Base-by-base conservation (phyloP, 352 stramenopile species). In the Pseudoperonospora humuli region DNA sequence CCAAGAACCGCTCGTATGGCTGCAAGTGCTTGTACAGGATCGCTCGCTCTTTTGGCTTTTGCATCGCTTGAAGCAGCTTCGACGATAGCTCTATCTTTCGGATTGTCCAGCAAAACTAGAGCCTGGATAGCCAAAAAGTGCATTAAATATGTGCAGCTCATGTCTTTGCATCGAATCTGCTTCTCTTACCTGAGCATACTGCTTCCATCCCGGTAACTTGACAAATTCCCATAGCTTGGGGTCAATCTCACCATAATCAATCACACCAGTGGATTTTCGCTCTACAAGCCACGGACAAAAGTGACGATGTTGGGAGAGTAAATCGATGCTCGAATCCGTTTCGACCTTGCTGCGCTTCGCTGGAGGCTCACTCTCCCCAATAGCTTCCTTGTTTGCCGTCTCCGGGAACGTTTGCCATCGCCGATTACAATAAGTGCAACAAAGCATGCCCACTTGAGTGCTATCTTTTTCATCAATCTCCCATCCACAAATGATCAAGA, bases 231-330 rank as follows among this genome's bases (percentile, higher is more conserved):
- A 59, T 19, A 64, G 19, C 31, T 54, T 54, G 3, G 45, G 29
- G 37, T 52, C 43, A 32, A 54, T 55, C 23, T 64, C 51, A 8
- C 47, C 41, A 11, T 58, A 56, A 13, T 59, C 45, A 23, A 54
- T 41, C 9, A 55, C 38, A 31, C 37, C 42, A 32, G 33, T 41
- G 10, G 45, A 47, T 21, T 61, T 51, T 7, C 46, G 45, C 2
- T 7, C 45, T 6, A 48, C 21, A 23, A 84, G 47, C 74, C 71
- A 84, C 11, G 74, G 71, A 41, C 74, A 86, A 50, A 83, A 86
- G 43, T 65, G 64, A 18, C 74, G 74, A 31, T 86, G 74, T 20
- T 70, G 54, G 3, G 47, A 52, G 28, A 61, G 50, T 2, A 49
- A 21, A 34, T 61, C 44, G 8, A 57, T 29, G 39, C 35, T 19